Percentiles rank a stretch among this genome's conserved stretches.
These are phyloP conservation scores for Penicillium sumatraense DNA, from an alignment of 2,329 filamentous ascomycete genomes.

Conservation along the genomic window DNA sequence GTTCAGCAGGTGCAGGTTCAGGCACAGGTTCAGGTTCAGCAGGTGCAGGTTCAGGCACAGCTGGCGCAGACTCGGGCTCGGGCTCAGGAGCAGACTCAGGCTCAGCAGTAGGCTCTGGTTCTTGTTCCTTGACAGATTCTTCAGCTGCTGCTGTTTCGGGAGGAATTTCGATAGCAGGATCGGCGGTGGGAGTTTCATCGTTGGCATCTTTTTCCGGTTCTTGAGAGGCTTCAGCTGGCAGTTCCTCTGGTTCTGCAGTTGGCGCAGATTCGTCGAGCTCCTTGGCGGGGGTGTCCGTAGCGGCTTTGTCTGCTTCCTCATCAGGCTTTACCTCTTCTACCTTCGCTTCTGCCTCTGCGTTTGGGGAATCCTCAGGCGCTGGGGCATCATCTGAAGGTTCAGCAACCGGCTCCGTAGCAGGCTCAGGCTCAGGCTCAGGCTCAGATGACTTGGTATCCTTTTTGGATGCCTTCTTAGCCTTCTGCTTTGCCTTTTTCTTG, in stretches of 20 bases:
- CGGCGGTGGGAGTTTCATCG: not conserved
- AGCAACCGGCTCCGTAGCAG: not conserved
- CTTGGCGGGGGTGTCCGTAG: not conserved
- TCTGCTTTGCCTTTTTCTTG: slow-evolving; percentile 16
- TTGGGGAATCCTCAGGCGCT: not conserved
- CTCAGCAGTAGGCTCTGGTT: too few relatives aligned
- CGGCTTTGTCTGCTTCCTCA: not conserved
- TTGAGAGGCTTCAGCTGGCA: not conserved
- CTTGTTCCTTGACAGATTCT: not conserved
- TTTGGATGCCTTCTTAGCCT: slow-evolving; percentile 10
- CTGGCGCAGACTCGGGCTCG: not conserved
- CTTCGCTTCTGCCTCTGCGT: not conserved
- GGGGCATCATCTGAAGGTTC: not conserved
- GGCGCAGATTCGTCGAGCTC: not conserved
- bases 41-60: not conserved
- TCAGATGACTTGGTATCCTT: not conserved
- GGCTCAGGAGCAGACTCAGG: not conserved
- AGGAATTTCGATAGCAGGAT: not conserved
- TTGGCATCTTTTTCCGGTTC: not conserved
- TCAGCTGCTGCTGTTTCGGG: not conserved
- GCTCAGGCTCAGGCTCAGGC: slow-evolving; percentile 1
- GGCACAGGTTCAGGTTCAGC: not conserved
- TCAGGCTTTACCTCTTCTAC: not conserved
- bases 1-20: not conserved
- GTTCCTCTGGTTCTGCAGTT: not conserved